Evolutionary conservation across 2,329 filamentous ascomycete species (phyloP), one percentile per base, ranked within the genome.

Genomic region (Didymosphaeria variabile): DNA sequence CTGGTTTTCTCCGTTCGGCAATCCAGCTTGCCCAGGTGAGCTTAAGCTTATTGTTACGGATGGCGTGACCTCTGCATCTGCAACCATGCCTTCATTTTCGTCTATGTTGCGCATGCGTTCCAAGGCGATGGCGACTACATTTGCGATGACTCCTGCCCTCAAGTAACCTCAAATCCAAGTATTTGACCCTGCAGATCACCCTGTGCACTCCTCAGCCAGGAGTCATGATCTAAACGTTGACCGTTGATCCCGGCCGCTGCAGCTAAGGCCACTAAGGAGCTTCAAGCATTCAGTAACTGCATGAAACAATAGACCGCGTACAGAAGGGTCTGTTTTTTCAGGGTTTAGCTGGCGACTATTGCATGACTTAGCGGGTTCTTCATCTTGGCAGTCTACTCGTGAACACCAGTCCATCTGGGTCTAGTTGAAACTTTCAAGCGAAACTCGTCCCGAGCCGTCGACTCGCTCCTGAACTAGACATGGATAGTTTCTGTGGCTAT

Each of bases 391-490:
- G 29, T 5, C 38, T n/a, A 32, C 19, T 36, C 17, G 8, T 10
- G 17, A 45, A 17, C 38, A 36, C 53, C 42, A 46, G 17, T 23
- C 53, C 31, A 55, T 46, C 31, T 46, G 23, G 4, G 40, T 36
- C 29, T 55, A 46, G 13, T 17, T 17, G 10, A 36, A 47, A 36
- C 42, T 8, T 32, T 36, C 53, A 47, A 55, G 53, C n/a, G 32
- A n/a, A 26, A 5, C 31, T 36, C 53, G 53, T 55, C 36, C 53
- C 53, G 53, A 55, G 42, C 53, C 53, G 53, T 36, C 42, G 7
- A 44, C 13, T 52, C 36, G 42, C 53, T 36, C 53, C 36, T 32
- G 26, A 21, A 13, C 31, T 55, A 55, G 47, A 46, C 53, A 34
- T 55, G 42, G 53, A 34, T 36, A 29, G 40, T n/a, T 55, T 34